phyloP scores from a whole-genome alignment of 805 yeast genomes.

The Metschnikowia kunwiensis region DNA sequence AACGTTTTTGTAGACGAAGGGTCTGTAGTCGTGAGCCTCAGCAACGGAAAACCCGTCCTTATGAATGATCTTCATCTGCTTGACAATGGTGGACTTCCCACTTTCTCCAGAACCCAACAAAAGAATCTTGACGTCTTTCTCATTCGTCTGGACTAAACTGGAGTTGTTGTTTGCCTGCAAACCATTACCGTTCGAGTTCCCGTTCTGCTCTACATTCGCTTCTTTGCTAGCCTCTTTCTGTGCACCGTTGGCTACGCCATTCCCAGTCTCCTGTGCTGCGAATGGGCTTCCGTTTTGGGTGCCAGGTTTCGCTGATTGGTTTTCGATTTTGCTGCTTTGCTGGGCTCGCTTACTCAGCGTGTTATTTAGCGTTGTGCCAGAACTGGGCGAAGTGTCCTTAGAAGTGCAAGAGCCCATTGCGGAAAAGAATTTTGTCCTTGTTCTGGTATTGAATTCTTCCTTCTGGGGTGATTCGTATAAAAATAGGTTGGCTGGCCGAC shows the following conservation, averaged over 20 bases:
- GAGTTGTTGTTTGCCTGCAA: slow-evolving; percentile 12
- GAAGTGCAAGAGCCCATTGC: slow-evolving; percentile 18
- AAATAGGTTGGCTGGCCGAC: too few relatives aligned
- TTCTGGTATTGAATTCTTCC: too few relatives aligned
- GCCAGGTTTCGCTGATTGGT: background rate
- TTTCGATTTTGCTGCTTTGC: slow-evolving; percentile 14
- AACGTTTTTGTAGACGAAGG: slow-evolving; percentile 74
- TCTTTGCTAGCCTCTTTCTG: slow-evolving; percentile 2
- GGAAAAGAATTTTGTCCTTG: background rate
- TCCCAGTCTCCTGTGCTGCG: background rate
- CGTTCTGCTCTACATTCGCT: background rate
- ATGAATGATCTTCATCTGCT: slow-evolving; percentile 77
- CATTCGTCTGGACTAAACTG: slow-evolving; percentile 14
- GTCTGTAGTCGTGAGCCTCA: slow-evolving; percentile 70
- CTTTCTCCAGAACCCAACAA: slow-evolving; percentile 85
- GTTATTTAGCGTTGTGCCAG: slow-evolving; percentile 5
- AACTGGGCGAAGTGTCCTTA: slow-evolving; percentile 7
- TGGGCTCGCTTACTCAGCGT: slow-evolving; percentile 16
- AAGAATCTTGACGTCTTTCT: slow-evolving; percentile 64
- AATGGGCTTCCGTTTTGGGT: background rate
- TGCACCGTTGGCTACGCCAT: slow-evolving; percentile 2
- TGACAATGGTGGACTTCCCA: slow-evolving; percentile 77
- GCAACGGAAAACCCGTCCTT: slow-evolving; percentile 68
- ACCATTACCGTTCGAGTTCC: slow-evolving; percentile 8
- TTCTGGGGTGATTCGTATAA: too few relatives aligned